Evolutionary conservation across 225 moss, liverwort and hornwort genomes (phyloP).

Genomic region (Bryoerythrophyllum caledonicum): DNA sequence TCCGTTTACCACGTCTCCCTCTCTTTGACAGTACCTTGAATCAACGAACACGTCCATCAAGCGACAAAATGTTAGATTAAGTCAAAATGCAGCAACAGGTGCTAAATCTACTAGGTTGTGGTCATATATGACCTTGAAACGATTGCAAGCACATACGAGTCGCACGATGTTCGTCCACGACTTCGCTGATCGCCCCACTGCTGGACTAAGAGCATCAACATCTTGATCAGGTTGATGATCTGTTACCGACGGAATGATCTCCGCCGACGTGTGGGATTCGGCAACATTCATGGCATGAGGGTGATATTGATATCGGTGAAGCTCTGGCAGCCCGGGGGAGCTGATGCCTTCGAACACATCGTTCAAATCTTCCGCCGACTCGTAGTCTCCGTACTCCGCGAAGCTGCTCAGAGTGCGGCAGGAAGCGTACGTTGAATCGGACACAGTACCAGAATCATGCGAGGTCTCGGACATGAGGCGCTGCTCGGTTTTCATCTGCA

Average conservation of each 20-base stretch:
- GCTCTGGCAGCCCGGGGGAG: neutral
- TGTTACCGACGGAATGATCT: neutral
- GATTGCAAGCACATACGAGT: conserved; percentile 6
- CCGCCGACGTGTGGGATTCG: neutral
- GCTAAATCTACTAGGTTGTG: neutral
- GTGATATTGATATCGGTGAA: neutral
- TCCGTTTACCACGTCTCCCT: neutral
- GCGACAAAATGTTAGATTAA: too few species aligned
- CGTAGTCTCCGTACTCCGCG: neutral
- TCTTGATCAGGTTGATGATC: too few species aligned
- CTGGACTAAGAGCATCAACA: neutral
- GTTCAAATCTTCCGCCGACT: neutral
- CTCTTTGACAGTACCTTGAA: neutral
- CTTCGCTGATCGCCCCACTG: neutral
- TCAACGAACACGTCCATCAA: too few species aligned
- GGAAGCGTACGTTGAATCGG: neutral
- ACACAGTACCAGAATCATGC: neutral
- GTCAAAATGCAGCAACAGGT: too few species aligned
- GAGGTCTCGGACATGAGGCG: neutral
- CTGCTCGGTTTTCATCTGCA: neutral
- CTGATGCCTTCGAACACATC: neutral
- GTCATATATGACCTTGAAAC: conserved; percentile 6
- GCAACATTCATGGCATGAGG: neutral
- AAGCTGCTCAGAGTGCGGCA: neutral
- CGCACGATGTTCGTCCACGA: neutral